Conservation (phyloP, 257 asterid species). For the Parsonsia alboflavescens region DNA sequence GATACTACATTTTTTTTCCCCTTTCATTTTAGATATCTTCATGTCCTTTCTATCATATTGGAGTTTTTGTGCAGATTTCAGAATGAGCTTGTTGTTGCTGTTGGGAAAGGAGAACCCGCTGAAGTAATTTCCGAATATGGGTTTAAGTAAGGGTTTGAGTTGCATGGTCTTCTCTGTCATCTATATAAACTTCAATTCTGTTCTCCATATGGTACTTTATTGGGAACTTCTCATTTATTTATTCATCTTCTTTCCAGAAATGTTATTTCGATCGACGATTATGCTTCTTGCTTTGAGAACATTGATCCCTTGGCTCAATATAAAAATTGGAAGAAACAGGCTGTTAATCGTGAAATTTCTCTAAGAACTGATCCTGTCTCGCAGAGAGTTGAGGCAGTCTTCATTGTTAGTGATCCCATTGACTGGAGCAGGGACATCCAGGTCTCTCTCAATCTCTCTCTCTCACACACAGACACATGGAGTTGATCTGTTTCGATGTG, state of each 20-base stretch:
- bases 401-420: constrained; percentile 85
- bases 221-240: constrained; percentile 18
- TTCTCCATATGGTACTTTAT: constrained; percentile 11
- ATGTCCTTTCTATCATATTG: background rate
- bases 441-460: constrained; percentile 31
- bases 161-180: background rate
- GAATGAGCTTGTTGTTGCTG: constrained; percentile 62
- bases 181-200: constrained; percentile 2
- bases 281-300: constrained; percentile 70
- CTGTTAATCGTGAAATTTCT: constrained; percentile 22
- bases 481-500: constrained; percentile 10
- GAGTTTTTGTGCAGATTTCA: constrained; percentile 47
- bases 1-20: background rate
- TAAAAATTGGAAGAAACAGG: constrained; percentile 48
- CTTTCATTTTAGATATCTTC: background rate
- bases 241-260: constrained; percentile 43
- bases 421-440: constrained; percentile 99
- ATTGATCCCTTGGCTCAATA: constrained; percentile 77
- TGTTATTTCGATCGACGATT: constrained; percentile 73
- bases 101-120: constrained; percentile 91
- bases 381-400: constrained; percentile 73
- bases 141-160: constrained; percentile 50
- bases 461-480: constrained; percentile 5
- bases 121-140: constrained; percentile 87
- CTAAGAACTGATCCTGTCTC: constrained; percentile 43